These are phyloP conservation scores for Petunia axillaris DNA, from an alignment of 257 asterid species.

Conservation along the genomic window DNA sequence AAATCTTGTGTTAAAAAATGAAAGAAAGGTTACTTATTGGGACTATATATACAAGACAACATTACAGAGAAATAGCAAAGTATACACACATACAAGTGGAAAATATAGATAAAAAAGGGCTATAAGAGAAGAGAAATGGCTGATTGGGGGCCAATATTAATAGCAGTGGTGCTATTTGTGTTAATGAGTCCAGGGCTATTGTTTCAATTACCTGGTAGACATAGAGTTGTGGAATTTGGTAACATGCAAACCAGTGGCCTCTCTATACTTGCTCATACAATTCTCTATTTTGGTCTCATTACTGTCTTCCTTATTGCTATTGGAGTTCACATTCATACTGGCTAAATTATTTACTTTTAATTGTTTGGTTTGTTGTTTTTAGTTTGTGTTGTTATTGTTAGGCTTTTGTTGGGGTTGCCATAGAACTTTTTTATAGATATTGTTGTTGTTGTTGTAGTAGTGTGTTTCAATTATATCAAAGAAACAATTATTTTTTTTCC, in stretches of 20 bases:
- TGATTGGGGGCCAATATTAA: conserved; percentile 93
- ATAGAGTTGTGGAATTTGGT: conserved; percentile 70
- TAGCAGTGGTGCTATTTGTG: conserved; percentile 80
- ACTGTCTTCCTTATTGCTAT: conserved; percentile 75
- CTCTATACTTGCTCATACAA: conserved; percentile 69
- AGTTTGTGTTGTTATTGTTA: background rate
- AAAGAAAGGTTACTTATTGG: background rate
- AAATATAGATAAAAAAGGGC: no score
- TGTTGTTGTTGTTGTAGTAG: no score
- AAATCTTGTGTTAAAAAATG: background rate
- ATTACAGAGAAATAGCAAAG: background rate
- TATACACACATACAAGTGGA: background rate
- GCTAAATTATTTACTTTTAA: conserved; percentile 27
- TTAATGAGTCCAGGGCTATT: conserved; percentile 80
- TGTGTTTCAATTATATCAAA: no score
- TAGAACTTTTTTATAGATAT: no score
- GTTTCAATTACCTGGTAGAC: conserved; percentile 77
- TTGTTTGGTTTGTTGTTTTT: background rate
- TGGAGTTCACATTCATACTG: conserved; percentile 74
- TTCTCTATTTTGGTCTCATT: conserved; percentile 72
- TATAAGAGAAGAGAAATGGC: conserved; percentile 45
- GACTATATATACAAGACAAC: background rate
- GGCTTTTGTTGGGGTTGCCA: background rate
- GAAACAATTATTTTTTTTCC: no score
- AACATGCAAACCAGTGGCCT: conserved; percentile 75